phyloP scores from a whole-genome alignment of 1,284 basidiomycete species.

The Ganoderma sinense region DNA sequence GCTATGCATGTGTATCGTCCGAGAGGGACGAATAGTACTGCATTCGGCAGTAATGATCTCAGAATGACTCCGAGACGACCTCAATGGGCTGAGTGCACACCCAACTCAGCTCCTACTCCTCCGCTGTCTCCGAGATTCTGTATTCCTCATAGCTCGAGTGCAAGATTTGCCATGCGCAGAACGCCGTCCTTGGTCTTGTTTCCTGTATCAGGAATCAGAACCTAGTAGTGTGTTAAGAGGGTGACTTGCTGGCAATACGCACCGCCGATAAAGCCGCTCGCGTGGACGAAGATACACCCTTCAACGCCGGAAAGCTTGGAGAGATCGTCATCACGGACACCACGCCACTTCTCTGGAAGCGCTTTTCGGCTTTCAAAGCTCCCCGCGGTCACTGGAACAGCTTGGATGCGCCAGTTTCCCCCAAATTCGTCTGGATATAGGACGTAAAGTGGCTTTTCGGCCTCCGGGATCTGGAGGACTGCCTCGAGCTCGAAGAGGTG shows the following conservation, averaged over 20 bases:
- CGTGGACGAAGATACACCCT: constrained; percentile 93
- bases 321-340: constrained; percentile 86
- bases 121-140: not conserved
- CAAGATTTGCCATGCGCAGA: constrained; percentile 79
- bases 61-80: not conserved
- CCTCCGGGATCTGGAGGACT: constrained; percentile 52
- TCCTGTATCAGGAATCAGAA: constrained; percentile 52
- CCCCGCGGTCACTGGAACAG: constrained; percentile 84
- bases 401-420: constrained; percentile 93
- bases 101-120: not conserved
- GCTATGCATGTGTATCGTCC: not conserved
- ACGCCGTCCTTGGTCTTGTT: constrained; percentile 92
- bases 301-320: constrained; percentile 80
- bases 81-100: not conserved
- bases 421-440: constrained; percentile 88
- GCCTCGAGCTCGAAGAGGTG: constrained; percentile 91
- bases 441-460: constrained; percentile 79
- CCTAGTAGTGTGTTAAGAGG: constrained; percentile 1
- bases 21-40: not conserved
- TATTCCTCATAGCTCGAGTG: constrained; percentile 55
- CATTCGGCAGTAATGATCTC: not conserved
- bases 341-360: constrained; percentile 93
- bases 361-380: constrained; percentile 93
- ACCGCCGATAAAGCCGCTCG: constrained; percentile 96
- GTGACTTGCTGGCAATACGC: constrained; percentile 36